Base-by-base conservation (phyloP, 495 filamentous ascomycete genomes). In the Melanomma pulvis-pyrius region DNA sequence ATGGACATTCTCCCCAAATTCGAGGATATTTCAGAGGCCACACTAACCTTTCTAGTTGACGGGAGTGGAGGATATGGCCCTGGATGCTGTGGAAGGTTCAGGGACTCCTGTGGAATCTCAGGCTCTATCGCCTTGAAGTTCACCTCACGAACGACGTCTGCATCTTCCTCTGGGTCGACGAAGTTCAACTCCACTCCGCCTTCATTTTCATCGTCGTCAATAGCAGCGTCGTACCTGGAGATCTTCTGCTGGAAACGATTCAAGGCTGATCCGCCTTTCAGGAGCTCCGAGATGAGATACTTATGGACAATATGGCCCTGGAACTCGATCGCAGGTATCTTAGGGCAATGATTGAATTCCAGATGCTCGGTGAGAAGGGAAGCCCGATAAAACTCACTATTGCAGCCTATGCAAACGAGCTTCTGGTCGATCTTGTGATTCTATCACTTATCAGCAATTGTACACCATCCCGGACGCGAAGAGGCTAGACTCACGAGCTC, bases 321-420 rank as follows among this genome's bases (percentile, higher is more conserved):
- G 28, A 83, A 77, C 9, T 77, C 66, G 1, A 59, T n/a, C 4
- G 64, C 21, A 5, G 57, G 57, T 29, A 82, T 79, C 0, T 22
- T 55, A 2, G 47, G 39, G 61, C 85, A 86, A 8, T 79, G 70
- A n/a, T 78, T 77, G 8, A 71, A 60, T 61, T 86, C 82, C 25
- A 86, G 76, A 59, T 88, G 85, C n/a, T 68, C 69, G 51, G 86
- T 79, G 8, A 83, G 58, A 8, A 57, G 71, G 7, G 74, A 67
- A 1, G 83, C 85, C 47, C 70, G 76, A 12, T 68, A 72, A 73
- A 84, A 88, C 1, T 66, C 54, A 8, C 32, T 36, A 6, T 63
- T 62, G 69, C 85, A 88, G 25, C 79, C 80, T 15, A 60, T 41
- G 70, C 85, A 88, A 9, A 61, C 53, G 55, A 86, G 64, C 47